phyloP scores from a whole-genome alignment of 257 asterid genomes.

The Orobanche coerulescens region DNA sequence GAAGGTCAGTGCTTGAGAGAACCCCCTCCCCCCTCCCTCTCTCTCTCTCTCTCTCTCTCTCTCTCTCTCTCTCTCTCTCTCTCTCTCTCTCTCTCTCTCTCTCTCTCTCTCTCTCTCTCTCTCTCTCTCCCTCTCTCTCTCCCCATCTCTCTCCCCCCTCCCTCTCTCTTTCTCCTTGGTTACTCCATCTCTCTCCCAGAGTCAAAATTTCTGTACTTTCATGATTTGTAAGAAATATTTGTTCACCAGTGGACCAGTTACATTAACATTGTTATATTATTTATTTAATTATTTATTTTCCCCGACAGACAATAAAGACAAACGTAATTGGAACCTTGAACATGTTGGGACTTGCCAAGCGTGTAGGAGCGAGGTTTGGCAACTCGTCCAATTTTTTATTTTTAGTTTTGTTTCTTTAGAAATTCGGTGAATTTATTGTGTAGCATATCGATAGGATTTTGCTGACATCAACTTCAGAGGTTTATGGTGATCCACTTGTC shows the following conservation, averaged over 20 bases:
- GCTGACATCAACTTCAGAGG: conserved; percentile 95
- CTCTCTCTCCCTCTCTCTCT: too few species aligned
- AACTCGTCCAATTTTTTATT: neutral
- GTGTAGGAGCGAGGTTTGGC: conserved; percentile 91
- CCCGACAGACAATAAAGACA: conserved; percentile 81
- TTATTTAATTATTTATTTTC: neutral
- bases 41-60: too few species aligned
- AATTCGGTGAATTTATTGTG: conserved; percentile 2
- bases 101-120: too few species aligned
- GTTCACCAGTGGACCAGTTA: neutral
- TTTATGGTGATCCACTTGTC: conserved; percentile 88
- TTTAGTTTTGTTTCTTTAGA: neutral
- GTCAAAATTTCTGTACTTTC: neutral
- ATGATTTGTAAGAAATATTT: neutral
- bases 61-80: too few species aligned
- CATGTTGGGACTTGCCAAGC: conserved; percentile 98
- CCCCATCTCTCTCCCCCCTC: too few species aligned
- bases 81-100: too few species aligned
- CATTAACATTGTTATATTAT: conserved; percentile 1
- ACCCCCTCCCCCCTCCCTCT: too few species aligned
- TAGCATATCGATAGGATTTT: conserved; percentile 47
- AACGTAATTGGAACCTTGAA: conserved; percentile 90
- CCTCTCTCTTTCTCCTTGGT: too few species aligned
- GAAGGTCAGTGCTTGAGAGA: conserved; percentile 43
- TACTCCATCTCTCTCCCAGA: too few species aligned